Base-by-base conservation (phyloP, 805 yeast genomes). In the Myxozyma neotropica region DNA sequence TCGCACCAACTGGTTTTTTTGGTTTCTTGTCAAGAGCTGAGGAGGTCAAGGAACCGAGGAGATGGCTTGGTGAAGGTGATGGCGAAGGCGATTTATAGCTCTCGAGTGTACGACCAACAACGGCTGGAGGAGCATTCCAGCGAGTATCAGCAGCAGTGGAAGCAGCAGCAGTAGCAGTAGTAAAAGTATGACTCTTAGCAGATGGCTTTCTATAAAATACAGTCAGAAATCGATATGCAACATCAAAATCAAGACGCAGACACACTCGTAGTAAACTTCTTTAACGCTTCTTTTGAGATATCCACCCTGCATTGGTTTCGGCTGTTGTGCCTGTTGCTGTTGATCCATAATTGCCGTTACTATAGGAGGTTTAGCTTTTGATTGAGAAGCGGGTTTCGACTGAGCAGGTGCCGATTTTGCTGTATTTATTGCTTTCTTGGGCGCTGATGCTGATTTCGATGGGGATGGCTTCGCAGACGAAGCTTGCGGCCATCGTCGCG, bases 401-500 rank as follows among this genome's bases (percentile, higher is more conserved):
- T n/a, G n/a, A n/a, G n/a, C n/a, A n/a, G n/a, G n/a, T 29, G 33
- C 10, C 10, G 33, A 29, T 29, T 29, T 29, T 7, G 10, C 33
- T 29, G 10, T 10, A 7, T 29, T 29, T 29, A 10, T 29, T 29
- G 33, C 10, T 29, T 29, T 29, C 6, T 6, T 29, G 6, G 33
- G 33, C 33, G 45, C 19, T 19, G 50, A 6, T 13, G 46, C 13
- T 21, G 49, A 27, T 10, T 42, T 24, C 12, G n/a, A 42, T 40
- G 42, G 40, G 15, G 56, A 15, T n/a, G 56, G 12, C 21, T 46
- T 19, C 12, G 33, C 24, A 19, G n/a, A n/a, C n/a, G n/a, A n/a
- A n/a, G n/a, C n/a, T n/a, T n/a, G n/a, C n/a, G 29, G 49, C 69
- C 66, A 64, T 36, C 61, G 33, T 38, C 59, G 42, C 12, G 59